Percentiles rank a stretch among this genome's conserved stretches.
Conservation (phyloP, 768 basidiomycete species). For the Mycena haematopus region DNA sequence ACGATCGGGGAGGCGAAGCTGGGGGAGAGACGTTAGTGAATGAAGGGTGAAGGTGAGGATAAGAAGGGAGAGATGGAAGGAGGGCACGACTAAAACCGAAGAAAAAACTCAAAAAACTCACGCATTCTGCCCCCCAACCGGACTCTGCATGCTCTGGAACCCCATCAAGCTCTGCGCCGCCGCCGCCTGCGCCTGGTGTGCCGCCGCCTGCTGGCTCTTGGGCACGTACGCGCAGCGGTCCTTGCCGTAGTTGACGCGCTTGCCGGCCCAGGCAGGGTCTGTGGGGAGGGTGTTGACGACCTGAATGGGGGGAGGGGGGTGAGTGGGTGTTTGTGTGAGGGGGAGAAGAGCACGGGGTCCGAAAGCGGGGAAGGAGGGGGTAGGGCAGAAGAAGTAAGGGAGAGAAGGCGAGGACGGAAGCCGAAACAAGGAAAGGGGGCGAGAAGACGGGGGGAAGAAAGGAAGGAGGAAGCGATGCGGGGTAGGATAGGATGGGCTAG, state of each 20-base stretch:
- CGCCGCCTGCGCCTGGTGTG: constrained; percentile 86
- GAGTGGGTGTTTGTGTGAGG: too few relatives aligned
- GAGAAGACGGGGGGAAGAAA: too few relatives aligned
- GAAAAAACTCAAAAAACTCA: neutral
- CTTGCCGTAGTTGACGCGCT: constrained; percentile 97
- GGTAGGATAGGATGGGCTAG: too few relatives aligned
- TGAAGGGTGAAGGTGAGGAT: constrained; percentile 45
- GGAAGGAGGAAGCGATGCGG: too few relatives aligned
- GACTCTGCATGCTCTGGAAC: neutral
- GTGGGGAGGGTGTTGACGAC: constrained; percentile 93
- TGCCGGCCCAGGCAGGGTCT: constrained; percentile 93
- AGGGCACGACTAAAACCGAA: neutral
- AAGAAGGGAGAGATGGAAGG: constrained; percentile 48
- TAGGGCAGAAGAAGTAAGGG: neutral
- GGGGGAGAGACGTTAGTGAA: constrained; percentile 1
- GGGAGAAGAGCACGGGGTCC: too few relatives aligned
- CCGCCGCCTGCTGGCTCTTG: constrained; percentile 90
- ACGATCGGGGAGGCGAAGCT: constrained; percentile 42
- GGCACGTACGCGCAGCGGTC: constrained; percentile 98
- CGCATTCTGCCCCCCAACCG: neutral
- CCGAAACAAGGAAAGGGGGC: too few relatives aligned
- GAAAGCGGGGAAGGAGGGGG: neutral
- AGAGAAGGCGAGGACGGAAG: too few relatives aligned
- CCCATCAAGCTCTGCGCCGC: constrained; percentile 65
- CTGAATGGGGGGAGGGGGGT: constrained; percentile 45